These are phyloP conservation scores for Selaginella tamariscina DNA, from an alignment of 75 land plant species.

Conservation along the genomic window DNA sequence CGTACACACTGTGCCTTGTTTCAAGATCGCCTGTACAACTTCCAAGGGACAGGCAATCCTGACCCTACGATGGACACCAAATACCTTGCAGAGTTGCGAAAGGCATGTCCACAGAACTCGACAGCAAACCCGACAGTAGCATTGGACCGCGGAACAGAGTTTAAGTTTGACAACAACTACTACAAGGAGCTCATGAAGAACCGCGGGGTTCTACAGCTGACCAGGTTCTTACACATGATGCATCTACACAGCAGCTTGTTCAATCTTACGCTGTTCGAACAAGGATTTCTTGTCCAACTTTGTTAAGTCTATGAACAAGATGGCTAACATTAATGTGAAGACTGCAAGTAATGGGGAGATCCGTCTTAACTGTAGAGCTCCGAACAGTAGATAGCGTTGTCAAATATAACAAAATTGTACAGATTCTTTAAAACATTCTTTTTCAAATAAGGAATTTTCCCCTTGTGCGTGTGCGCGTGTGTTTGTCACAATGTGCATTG, in stretches of 20 bases:
- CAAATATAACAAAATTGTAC: no score
- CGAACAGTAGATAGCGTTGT: not conserved
- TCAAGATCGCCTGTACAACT: not conserved
- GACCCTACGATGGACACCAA: slow-evolving; percentile 1
- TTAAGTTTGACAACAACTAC: not conserved
- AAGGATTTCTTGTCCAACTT: not conserved
- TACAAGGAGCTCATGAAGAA: not conserved
- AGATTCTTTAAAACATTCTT: no score
- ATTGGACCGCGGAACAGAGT: not conserved
- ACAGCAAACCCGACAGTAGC: not conserved
- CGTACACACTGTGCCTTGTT: slow-evolving; percentile 23
- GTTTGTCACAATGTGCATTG: no score
- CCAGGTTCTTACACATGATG: not conserved
- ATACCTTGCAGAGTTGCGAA: not conserved
- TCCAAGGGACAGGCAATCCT: not conserved
- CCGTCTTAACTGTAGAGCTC: not conserved
- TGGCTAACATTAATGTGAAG: not conserved
- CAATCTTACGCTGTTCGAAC: not conserved
- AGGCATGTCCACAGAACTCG: not conserved
- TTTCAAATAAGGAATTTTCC: no score
- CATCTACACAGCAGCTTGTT: not conserved
- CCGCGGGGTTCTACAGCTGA: not conserved
- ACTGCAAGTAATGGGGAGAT: not conserved
- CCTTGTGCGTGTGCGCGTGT: no score
- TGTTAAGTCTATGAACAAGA: not conserved